Evolutionary conservation across 148 eudicot species (phyloP), one percentile per base, ranked within the genome.

Genomic region (Silene uniflora): DNA sequence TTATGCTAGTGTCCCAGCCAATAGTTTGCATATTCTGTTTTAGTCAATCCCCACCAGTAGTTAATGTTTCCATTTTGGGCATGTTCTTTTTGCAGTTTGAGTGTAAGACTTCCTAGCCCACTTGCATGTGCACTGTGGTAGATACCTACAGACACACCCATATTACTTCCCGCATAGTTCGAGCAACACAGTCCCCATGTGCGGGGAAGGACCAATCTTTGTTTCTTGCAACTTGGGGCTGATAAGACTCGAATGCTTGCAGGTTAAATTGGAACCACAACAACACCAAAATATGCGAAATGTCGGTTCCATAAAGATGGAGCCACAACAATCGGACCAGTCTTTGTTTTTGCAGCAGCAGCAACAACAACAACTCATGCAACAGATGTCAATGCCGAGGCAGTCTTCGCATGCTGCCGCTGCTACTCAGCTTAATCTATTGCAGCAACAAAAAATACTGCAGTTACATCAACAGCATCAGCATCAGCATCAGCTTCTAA

Each of bases 261-360:
- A 82, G 44, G 97, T 92, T 56, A 95, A 95, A 82, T 11, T 89
- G 81, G 97, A 92, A 75, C 86, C 88, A 0, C 99, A 87, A 22
- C 91, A 85, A 32, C 39, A 90, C 70, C 99, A 89, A 78, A 52
- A 72, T 73, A 86, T 89, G 84, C 89, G 96, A 73, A 80, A 62
- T 80, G 56, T 85, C 63, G 83, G 82, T 22, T 75, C 88, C 21
- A 87, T 92, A 35, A 92, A 95, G 82, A 82, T 87, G 90, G 99
- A 90, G 73, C 79, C 91, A 27, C 97, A 94, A 69, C 87, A 92
- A 72, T 88, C 97, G 17, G 97, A 91, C 32, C 89, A 85, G 76
- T 88, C 96, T 5, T 55, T 90, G 81, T 90, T 83, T 77, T 63
- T 89, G 59, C 97, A 89, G 5, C 96, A 93, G 42, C 97, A 89